Evolutionary conservation across 805 yeast genomes (phyloP).

Genomic region (Candida patagonica): DNA sequence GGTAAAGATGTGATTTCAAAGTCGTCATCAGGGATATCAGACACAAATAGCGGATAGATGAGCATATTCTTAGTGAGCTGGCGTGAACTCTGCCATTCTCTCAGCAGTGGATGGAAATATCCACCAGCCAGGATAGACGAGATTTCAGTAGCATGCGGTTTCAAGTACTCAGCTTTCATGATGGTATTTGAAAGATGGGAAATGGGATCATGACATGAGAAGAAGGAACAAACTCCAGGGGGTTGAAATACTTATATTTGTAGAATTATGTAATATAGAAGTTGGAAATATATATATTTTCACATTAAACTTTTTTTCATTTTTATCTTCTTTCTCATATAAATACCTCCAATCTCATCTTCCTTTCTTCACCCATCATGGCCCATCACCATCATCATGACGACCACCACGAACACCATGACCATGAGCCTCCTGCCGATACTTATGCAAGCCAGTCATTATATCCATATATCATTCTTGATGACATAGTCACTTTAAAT

Average conservation of each 20-base stretch:
- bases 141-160: constrained; percentile 47
- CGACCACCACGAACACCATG: constrained; percentile 18
- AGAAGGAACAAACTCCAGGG: too few species aligned
- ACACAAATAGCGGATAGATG: constrained; percentile 82
- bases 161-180: constrained; percentile 51
- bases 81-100: constrained; percentile 88
- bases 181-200: too few species aligned
- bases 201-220: too few species aligned
- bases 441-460: constrained; percentile 54
- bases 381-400: constrained; percentile 17
- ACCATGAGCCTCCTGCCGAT: constrained; percentile 22
- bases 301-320: too few species aligned
- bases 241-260: too few species aligned
- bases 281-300: too few species aligned
- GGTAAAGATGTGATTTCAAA: constrained; percentile 69
- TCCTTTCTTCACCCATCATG: constrained; percentile 14
- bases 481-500: constrained; percentile 56
- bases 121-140: constrained; percentile 87
- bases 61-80: constrained; percentile 81
- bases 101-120: constrained; percentile 77
- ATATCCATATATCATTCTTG: constrained; percentile 47
- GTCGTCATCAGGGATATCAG: constrained; percentile 76
- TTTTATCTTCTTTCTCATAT: neutral
- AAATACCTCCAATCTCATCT: neutral
- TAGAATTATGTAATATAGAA: too few species aligned